Evolutionary conservation across 208 protist species (phyloP).

Genomic region (Blechomonas ayalai): DNA sequence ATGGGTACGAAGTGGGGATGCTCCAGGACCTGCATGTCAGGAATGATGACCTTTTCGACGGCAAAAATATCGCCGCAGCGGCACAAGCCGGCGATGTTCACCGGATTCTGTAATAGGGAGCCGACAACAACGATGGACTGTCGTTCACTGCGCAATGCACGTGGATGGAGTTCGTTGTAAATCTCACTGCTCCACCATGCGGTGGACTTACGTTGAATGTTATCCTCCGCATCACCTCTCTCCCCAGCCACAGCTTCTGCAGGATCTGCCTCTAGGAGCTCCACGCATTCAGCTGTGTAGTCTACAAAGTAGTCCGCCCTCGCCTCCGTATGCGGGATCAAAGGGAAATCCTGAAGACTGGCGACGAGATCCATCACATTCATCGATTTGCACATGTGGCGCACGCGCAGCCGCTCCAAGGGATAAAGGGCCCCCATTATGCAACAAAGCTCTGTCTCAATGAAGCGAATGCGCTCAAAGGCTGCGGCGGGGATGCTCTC

Average conservation of each 20-base stretch:
- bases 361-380: constrained; percentile 15
- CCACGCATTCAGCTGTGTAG: constrained; percentile 61
- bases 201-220: constrained; percentile 83
- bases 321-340: constrained; percentile 61
- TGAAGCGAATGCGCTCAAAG: constrained; percentile 76
- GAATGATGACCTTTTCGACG: constrained; percentile 69
- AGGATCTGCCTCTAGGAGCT: constrained; percentile 38
- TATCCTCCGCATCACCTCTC: constrained; percentile 23
- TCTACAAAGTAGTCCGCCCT: constrained; percentile 60
- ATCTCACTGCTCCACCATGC: constrained; percentile 86
- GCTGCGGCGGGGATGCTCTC: constrained; percentile 70
- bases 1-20: constrained; percentile 86
- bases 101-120: constrained; percentile 80
- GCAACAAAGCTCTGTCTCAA: constrained; percentile 63
- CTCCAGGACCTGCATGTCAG: constrained; percentile 66
- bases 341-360: constrained; percentile 34
- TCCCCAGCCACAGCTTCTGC: constrained; percentile 4
- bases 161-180: constrained; percentile 85
- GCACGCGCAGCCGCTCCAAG: constrained; percentile 60
- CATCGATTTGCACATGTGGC: constrained; percentile 3
- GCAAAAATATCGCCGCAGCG: constrained; percentile 88
- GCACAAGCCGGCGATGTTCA: constrained; percentile 86
- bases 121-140: constrained; percentile 80
- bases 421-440: constrained; percentile 54
- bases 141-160: constrained; percentile 31